Conservation (phyloP, 2,329 filamentous ascomycete genomes). For the Purpureocillium lavendulum region DNA sequence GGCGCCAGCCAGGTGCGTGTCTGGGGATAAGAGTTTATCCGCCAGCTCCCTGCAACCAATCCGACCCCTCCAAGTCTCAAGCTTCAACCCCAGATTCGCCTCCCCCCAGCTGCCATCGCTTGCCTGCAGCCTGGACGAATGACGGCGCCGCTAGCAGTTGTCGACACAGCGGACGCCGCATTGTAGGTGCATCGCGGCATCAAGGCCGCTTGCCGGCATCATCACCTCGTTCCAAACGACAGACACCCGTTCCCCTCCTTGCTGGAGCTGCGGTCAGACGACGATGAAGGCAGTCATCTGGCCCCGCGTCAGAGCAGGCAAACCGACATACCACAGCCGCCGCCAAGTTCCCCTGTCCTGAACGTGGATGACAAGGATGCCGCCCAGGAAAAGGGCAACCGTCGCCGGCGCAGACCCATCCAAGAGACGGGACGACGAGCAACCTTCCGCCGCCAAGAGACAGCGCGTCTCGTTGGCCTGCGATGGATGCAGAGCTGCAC, state of each 20-base stretch:
- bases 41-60: not conserved
- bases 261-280: too few relatives aligned
- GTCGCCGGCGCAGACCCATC: not conserved
- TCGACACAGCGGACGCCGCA: too few relatives aligned
- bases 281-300: too few relatives aligned
- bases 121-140: not conserved
- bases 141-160: not conserved
- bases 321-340: too few relatives aligned
- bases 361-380: conserved; percentile 20
- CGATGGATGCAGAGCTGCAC: conserved; percentile 57
- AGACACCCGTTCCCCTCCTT: too few relatives aligned
- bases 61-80: too few relatives aligned
- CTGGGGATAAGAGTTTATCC: conserved; percentile 14
- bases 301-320: too few relatives aligned
- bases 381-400: conserved; percentile 26
- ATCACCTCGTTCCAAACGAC: too few relatives aligned
- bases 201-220: too few relatives aligned
- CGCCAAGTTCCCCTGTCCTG: not conserved
- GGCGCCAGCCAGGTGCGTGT: too few relatives aligned
- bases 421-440: not conserved
- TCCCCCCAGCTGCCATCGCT: too few relatives aligned
- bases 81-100: not conserved
- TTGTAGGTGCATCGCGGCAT: too few relatives aligned
- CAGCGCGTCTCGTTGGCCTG: conserved; percentile 61
- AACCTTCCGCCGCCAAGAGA: conserved; percentile 35